These are phyloP conservation scores for Lodderomyces metapsilosis DNA, from an alignment of 1,139 yeast species.

Conservation along the genomic window DNA sequence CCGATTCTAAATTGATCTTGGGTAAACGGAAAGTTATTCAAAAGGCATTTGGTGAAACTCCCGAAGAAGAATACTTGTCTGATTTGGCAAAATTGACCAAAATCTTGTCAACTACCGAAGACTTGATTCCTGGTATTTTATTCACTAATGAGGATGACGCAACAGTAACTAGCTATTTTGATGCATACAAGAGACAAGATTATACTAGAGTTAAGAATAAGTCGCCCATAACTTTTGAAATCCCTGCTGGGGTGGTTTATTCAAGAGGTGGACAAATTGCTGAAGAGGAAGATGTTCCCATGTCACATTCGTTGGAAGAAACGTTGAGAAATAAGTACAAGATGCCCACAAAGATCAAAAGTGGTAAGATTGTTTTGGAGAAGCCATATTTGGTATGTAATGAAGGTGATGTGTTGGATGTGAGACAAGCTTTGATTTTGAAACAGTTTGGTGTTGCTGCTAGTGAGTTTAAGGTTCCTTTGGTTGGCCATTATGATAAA, in stretches of 20 bases:
- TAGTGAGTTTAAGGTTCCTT: constrained; percentile 79
- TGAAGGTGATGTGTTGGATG: constrained; percentile 79
- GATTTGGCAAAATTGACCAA: constrained; percentile 70
- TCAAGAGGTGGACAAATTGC: constrained; percentile 95
- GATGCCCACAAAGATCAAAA: constrained; percentile 86
- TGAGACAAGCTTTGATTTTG: constrained; percentile 85
- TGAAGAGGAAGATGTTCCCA: constrained; percentile 89
- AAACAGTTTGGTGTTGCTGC: constrained; percentile 96
- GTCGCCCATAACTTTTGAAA: constrained; percentile 77
- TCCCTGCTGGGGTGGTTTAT: constrained; percentile 89
- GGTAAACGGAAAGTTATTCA: constrained; percentile 93
- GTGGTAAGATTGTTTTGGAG: constrained; percentile 79
- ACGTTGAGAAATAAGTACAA: constrained; percentile 85
- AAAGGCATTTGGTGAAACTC: constrained; percentile 84
- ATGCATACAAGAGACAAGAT: constrained; percentile 73
- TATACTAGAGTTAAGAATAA: constrained; percentile 86
- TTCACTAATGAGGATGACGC: constrained; percentile 85
- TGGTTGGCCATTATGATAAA: constrained; percentile 69
- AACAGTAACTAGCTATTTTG: constrained; percentile 82
- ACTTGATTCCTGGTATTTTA: constrained; percentile 81
- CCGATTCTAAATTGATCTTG: constrained; percentile 79
- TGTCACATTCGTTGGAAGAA: constrained; percentile 94
- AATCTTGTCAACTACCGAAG: constrained; percentile 21
- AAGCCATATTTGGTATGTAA: constrained; percentile 79
- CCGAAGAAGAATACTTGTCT: constrained; percentile 88